A percentile compares a stretch with the other conserved stretches of the same genome.
Conservation (phyloP, 768 basidiomycete species). For the Hysterangium stoloniferum region DNA sequence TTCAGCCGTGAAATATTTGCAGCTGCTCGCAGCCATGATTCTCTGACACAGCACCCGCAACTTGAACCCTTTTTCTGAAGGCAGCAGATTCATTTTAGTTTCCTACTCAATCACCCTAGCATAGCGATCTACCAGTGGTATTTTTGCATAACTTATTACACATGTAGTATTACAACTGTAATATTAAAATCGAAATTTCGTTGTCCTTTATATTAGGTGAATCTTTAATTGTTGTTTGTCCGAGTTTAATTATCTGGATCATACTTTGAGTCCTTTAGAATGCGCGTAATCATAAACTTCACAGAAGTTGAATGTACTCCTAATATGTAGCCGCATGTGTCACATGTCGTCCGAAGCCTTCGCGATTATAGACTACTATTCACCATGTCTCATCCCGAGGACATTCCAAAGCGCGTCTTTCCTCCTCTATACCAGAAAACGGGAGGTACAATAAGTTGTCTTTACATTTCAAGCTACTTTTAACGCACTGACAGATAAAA, state of each 20-base stretch:
- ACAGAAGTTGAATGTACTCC: background rate
- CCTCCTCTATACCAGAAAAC: constrained; percentile 50
- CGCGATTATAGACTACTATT: background rate
- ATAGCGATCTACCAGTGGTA: no score
- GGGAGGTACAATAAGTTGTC: constrained; percentile 17
- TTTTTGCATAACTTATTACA: background rate
- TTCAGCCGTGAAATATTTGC: background rate
- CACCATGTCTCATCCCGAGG: background rate
- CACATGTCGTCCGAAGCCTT: no score
- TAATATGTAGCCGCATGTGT: no score
- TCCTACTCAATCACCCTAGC: no score
- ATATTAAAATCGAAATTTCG: background rate
- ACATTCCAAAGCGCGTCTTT: constrained; percentile 35
- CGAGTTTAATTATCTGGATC: background rate
- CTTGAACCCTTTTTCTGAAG: background rate
- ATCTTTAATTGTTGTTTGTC: background rate
- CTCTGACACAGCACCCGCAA: background rate
- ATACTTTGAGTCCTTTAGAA: background rate
- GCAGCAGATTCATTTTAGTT: background rate
- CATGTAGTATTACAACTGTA: background rate
- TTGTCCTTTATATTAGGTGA: background rate
- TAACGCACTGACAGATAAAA: constrained; percentile 25
- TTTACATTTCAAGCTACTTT: background rate
- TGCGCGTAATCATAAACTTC: background rate
- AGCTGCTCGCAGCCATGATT: background rate